Evolutionary conservation across 305 asterid genomes (phyloP).

Genomic region (Plantago lanceolata): DNA sequence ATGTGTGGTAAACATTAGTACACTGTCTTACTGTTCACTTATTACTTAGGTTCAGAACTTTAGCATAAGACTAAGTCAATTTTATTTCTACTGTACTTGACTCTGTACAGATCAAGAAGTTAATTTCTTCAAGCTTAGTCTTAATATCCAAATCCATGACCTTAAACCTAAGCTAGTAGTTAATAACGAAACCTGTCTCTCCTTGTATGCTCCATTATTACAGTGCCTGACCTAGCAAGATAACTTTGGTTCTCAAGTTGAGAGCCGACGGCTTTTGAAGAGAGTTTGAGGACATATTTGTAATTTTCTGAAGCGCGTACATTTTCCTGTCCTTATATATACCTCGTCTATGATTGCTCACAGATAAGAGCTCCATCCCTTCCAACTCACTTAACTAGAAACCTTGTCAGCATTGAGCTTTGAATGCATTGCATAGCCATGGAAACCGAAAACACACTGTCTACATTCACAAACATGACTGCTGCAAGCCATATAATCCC

Average conservation of each 20-base stretch:
- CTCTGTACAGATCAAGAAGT: no score
- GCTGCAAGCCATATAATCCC: background rate
- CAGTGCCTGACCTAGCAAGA: background rate
- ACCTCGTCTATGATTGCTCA: background rate
- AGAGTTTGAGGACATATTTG: background rate
- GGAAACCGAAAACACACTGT: background rate
- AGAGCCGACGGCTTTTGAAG: background rate
- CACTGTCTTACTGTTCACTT: no score
- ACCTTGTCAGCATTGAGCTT: background rate
- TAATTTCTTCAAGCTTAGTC: no score
- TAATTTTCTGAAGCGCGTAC: background rate
- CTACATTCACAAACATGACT: conserved; percentile 2
- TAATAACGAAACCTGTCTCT: background rate
- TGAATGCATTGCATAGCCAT: background rate
- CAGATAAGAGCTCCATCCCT: background rate
- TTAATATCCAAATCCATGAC: no score
- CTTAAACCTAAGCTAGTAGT: no score
- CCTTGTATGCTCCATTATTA: background rate
- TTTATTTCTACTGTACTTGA: no score
- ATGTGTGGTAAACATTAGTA: no score
- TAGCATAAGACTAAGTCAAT: no score
- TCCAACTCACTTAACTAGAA: background rate
- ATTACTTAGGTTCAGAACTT: no score
- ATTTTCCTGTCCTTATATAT: background rate
- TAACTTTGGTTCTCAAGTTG: background rate